Evolutionary conservation across 2,329 filamentous ascomycete genomes (phyloP).

Genomic region (Xylariaceae sp.): DNA sequence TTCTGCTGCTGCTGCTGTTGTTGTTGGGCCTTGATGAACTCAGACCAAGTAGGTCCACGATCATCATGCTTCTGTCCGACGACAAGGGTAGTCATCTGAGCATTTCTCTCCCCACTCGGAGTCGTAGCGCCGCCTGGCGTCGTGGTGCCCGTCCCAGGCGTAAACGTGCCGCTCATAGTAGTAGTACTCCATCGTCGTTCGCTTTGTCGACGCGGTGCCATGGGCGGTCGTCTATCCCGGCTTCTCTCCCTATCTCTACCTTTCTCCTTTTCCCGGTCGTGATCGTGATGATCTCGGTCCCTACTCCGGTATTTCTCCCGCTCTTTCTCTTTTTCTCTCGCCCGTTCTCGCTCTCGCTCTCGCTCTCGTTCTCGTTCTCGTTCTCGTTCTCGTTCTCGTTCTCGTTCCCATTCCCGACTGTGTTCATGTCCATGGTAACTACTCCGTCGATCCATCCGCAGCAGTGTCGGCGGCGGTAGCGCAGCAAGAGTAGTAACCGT

Average conservation of each 20-base stretch:
- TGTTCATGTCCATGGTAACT: slow-evolving; percentile 8
- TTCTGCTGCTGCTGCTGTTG: slow-evolving; percentile 6
- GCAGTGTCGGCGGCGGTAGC: slow-evolving; percentile 2
- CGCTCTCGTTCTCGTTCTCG: neutral
- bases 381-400: neutral
- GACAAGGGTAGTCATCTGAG: slow-evolving; percentile 2
- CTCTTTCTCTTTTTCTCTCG: slow-evolving; percentile 7
- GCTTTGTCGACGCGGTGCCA: slow-evolving; percentile 1
- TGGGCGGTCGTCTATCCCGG: slow-evolving; percentile 12
- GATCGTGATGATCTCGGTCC: neutral
- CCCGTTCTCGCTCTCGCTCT: slow-evolving; percentile 1
- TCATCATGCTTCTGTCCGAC: slow-evolving; percentile 16
- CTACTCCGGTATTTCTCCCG: slow-evolving; percentile 3
- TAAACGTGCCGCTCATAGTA: neutral
- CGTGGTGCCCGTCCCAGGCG: neutral
- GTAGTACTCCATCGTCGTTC: slow-evolving; percentile 7
- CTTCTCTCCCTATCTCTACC: neutral
- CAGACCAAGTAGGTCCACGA: slow-evolving; percentile 30
- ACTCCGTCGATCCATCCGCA: slow-evolving; percentile 8
- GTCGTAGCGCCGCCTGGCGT: neutral
- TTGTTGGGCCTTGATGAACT: slow-evolving; percentile 24
- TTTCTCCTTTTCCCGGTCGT: neutral
- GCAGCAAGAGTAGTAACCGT: slow-evolving; percentile 6
- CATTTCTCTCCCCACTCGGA: neutral
- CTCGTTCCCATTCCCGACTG: neutral